phyloP scores from a whole-genome alignment of 495 filamentous ascomycete species.

The Penicillium fimorum region DNA sequence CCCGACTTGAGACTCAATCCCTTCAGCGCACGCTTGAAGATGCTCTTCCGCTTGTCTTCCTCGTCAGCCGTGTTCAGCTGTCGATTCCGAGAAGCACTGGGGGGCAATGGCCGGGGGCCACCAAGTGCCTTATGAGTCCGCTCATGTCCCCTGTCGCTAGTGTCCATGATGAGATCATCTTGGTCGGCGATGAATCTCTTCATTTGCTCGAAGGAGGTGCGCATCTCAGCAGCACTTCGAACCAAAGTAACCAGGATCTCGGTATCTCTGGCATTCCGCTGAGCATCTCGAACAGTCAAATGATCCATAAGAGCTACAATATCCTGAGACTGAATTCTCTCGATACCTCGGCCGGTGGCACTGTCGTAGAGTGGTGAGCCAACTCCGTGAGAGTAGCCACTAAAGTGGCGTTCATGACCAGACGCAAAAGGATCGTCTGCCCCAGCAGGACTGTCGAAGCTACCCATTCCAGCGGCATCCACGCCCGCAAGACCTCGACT shows the following conservation, averaged over 20 bases:
- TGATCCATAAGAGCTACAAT: slow-evolving; percentile 98
- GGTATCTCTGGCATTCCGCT: slow-evolving; percentile 93
- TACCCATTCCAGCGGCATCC: slow-evolving; percentile 54
- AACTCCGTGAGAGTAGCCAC: slow-evolving; percentile 78
- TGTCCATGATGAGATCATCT: slow-evolving; percentile 77
- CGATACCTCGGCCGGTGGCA: slow-evolving; percentile 82
- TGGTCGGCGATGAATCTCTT: slow-evolving; percentile 87
- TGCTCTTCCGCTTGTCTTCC: slow-evolving; percentile 85
- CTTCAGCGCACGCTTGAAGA: slow-evolving; percentile 88
- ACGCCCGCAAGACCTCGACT: slow-evolving; percentile 59
- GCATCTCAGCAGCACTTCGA: slow-evolving; percentile 93
- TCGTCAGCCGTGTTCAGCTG: slow-evolving; percentile 59
- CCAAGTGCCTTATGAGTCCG: slow-evolving; percentile 76
- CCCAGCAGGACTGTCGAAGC: slow-evolving; percentile 59
- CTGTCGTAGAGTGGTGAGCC: slow-evolving; percentile 87
- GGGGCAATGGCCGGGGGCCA: slow-evolving; percentile 83
- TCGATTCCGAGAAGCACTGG: slow-evolving; percentile 42
- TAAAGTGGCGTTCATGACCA: slow-evolving; percentile 69
- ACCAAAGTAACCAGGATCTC: slow-evolving; percentile 95
- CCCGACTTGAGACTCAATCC: slow-evolving; percentile 81
- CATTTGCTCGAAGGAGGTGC: slow-evolving; percentile 94
- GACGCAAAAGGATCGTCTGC: slow-evolving; percentile 57
- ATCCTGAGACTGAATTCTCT: slow-evolving; percentile 93
- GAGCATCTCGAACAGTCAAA: slow-evolving; percentile 93
- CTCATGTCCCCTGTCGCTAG: slow-evolving; percentile 83